Evolutionary conservation across 2,329 filamentous ascomycete species (phyloP).

Genomic region (Cladosporium sp.): DNA sequence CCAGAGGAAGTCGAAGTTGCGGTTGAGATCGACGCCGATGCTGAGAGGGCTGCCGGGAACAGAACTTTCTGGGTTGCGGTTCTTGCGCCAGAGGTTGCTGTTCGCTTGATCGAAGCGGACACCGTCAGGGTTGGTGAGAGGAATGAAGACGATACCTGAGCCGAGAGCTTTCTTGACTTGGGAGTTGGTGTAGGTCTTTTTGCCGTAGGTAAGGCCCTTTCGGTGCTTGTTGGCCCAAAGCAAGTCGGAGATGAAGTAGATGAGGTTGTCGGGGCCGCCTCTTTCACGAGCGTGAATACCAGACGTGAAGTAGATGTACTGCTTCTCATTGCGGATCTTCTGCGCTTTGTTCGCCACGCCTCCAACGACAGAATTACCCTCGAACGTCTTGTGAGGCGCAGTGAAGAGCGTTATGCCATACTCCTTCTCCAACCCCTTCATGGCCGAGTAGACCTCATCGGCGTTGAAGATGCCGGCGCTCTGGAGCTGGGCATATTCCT

Average conservation of each 20-base stretch:
- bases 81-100: constrained; percentile 54
- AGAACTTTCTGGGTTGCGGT: constrained; percentile 45
- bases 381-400: constrained; percentile 43
- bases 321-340: constrained; percentile 34
- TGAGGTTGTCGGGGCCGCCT: constrained; percentile 52
- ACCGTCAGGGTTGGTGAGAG: constrained; percentile 54
- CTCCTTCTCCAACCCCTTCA: constrained; percentile 39
- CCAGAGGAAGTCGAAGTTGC: constrained; percentile 58
- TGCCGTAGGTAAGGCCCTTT: constrained; percentile 50
- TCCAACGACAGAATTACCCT: constrained; percentile 39
- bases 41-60: constrained; percentile 24
- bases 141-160: constrained; percentile 51
- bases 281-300: constrained; percentile 57
- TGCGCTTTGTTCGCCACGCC: constrained; percentile 44
- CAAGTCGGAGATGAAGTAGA: constrained; percentile 57
- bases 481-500: constrained; percentile 30
- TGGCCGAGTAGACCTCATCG: constrained; percentile 42
- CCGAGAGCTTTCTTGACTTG: constrained; percentile 51
- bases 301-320: constrained; percentile 51
- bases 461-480: constrained; percentile 45
- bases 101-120: constrained; percentile 49
- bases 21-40: constrained; percentile 52
- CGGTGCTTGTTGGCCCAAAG: constrained; percentile 49
- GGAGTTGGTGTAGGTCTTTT: constrained; percentile 47
- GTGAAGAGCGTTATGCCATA: constrained; percentile 42